Evolutionary conservation across 2,329 filamentous ascomycete species (phyloP).

Genomic region (Cytospora mali): DNA sequence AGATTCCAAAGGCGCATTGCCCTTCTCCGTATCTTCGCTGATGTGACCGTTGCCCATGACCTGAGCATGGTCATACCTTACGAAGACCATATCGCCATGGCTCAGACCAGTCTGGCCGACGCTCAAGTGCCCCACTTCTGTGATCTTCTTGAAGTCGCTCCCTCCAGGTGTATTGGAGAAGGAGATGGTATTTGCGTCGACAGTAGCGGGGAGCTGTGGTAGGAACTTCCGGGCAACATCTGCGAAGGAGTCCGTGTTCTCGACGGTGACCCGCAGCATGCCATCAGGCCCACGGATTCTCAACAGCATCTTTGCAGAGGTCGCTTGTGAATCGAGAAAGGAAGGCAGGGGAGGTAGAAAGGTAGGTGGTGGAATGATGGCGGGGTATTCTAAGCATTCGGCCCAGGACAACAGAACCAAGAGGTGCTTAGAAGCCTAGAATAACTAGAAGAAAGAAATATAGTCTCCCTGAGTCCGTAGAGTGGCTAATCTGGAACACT

Average conservation of each 20-base stretch:
- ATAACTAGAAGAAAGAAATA: not conserved
- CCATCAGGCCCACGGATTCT: constrained; percentile 90
- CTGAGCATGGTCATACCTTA: constrained; percentile 71
- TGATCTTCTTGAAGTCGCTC: constrained; percentile 60
- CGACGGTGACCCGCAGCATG: constrained; percentile 82
- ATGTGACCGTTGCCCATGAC: constrained; percentile 42
- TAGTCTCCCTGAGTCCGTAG: not conserved
- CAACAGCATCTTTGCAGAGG: constrained; percentile 67
- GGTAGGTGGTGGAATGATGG: not conserved
- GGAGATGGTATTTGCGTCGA: constrained; percentile 61
- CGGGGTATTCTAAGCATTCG: constrained; percentile 3
- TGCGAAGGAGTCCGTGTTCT: constrained; percentile 72
- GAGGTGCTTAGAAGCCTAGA: not conserved
- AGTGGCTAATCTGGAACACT: not conserved
- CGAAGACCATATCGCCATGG: constrained; percentile 89
- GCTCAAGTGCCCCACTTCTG: constrained; percentile 58
- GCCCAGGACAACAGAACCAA: not conserved
- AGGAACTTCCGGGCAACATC: constrained; percentile 62
- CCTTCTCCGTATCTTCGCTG: constrained; percentile 38
- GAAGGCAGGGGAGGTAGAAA: not conserved
- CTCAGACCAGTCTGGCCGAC: constrained; percentile 67
- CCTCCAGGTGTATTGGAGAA: constrained; percentile 64
- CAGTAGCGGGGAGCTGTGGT: constrained; percentile 60
- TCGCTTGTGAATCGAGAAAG: not conserved
- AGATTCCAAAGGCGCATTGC: constrained; percentile 35